phyloP scores from a whole-genome alignment of 2,329 filamentous ascomycete species.

The Cercospora janseana region DNA sequence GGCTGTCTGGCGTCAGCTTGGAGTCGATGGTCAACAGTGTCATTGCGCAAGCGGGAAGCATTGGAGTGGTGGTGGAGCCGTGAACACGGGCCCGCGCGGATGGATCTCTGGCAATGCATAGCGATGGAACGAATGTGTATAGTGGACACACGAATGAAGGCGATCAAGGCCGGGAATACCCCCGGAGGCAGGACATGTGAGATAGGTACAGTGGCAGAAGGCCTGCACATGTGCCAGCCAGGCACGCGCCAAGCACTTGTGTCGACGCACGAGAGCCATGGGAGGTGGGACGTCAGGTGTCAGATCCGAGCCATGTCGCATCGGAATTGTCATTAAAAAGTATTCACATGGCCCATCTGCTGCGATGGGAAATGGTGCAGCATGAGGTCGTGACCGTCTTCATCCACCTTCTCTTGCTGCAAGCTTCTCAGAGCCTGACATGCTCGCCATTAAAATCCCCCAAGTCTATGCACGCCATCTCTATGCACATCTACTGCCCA shows the following conservation, averaged over 20 bases:
- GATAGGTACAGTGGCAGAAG: neutral
- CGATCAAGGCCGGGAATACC: conserved; percentile 15
- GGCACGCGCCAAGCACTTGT: neutral
- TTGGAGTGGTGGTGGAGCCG: conserved; percentile 52
- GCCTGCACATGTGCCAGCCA: neutral
- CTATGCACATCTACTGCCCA: conserved; percentile 17
- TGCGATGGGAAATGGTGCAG: conserved; percentile 20
- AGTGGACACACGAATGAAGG: neutral
- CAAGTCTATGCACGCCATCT: conserved; percentile 21
- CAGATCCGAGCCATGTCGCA: conserved; percentile 6
- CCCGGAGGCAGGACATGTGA: neutral
- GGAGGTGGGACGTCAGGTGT: neutral
- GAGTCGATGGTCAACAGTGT: conserved; percentile 80
- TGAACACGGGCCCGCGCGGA: conserved; percentile 26
- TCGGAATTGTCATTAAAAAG: conserved; percentile 26
- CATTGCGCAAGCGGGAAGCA: conserved; percentile 51
- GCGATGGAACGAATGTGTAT: neutral
- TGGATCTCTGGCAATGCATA: neutral
- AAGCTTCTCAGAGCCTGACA: neutral
- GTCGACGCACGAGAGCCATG: neutral
- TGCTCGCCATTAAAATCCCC: conserved; percentile 8
- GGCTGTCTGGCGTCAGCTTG: conserved; percentile 67
- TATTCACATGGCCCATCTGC: conserved; percentile 24
- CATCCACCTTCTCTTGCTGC: neutral
- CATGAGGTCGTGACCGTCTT: conserved; percentile 23